Evolutionary conservation across 2,329 filamentous ascomycete genomes (phyloP).

Genomic region (Arachnomyces sp.): DNA sequence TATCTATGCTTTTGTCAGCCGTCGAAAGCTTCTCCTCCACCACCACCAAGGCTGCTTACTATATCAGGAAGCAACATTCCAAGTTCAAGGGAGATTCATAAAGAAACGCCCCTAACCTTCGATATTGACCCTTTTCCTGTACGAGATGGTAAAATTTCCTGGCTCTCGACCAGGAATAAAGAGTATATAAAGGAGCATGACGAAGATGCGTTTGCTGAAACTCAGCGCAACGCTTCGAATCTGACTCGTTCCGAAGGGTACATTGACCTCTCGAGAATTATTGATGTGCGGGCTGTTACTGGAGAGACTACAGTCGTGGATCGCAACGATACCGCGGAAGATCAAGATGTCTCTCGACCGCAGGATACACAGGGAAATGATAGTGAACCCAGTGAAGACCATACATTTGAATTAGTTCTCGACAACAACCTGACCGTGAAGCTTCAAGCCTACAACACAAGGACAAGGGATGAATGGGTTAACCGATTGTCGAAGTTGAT

Average conservation of each 20-base stretch:
- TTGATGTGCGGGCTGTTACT: constrained; percentile 48
- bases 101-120: constrained; percentile 53
- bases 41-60: constrained; percentile 46
- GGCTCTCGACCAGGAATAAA: constrained; percentile 44
- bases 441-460: constrained; percentile 50
- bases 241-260: constrained; percentile 54
- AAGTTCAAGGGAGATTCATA: constrained; percentile 45
- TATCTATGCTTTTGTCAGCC: constrained; percentile 55
- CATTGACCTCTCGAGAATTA: constrained; percentile 52
- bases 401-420: constrained; percentile 54
- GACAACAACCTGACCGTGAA: constrained; percentile 54
- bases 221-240: constrained; percentile 50
- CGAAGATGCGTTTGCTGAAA: constrained; percentile 51
- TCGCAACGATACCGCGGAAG: constrained; percentile 44
- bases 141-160: constrained; percentile 45
- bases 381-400: constrained; percentile 47
- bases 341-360: constrained; percentile 43
- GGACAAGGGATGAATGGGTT: constrained; percentile 55
- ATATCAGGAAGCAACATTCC: constrained; percentile 41
- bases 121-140: constrained; percentile 54
- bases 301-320: too few relatives aligned
- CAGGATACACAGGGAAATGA: constrained; percentile 43
- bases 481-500: constrained; percentile 47
- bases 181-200: constrained; percentile 45
- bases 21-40: constrained; percentile 50